Conservation (phyloP, 23 red algal species). For the Gracilaria domingensis region DNA sequence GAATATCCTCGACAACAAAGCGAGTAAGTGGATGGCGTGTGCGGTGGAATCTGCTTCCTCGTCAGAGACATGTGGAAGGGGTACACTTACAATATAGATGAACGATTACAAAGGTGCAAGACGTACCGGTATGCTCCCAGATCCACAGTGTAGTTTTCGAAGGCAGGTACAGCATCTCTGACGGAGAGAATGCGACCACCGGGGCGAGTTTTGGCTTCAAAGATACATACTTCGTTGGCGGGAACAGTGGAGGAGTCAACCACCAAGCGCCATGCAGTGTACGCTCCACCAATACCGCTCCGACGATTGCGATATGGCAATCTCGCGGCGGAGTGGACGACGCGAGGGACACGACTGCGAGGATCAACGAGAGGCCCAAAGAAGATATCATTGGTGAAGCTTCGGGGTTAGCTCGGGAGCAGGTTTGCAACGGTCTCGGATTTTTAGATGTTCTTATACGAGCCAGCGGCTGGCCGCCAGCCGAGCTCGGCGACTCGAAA, state of each 20-base stretch:
- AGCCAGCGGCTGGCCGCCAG: no score
- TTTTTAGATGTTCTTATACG: no score
- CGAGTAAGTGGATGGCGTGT: constrained; percentile 2
- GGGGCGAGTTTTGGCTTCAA: constrained; percentile 62
- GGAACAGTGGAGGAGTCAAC: constrained; percentile 16
- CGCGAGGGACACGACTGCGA: neutral
- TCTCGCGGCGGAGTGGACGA: neutral
- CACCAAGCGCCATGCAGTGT: constrained; percentile 56
- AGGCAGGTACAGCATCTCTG: constrained; percentile 21
- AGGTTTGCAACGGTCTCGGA: neutral
- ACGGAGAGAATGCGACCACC: constrained; percentile 68
- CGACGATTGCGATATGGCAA: constrained; percentile 50
- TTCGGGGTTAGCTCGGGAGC: neutral
- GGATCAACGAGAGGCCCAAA: neutral
- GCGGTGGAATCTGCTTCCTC: neutral
- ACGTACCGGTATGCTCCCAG: constrained; percentile 69
- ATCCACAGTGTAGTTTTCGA: constrained; percentile 51
- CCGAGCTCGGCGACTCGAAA: no score
- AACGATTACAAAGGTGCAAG: neutral
- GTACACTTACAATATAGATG: neutral
- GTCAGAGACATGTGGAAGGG: neutral
- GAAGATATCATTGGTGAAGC: neutral
- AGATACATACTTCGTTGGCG: constrained; percentile 40
- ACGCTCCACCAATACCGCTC: constrained; percentile 62
- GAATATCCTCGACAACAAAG: constrained; percentile 11